A percentile compares a stretch with the other conserved stretches of the same genome.
Evolutionary conservation across 257 asterid genomes (phyloP).

Genomic region (Solanum paucissectum): DNA sequence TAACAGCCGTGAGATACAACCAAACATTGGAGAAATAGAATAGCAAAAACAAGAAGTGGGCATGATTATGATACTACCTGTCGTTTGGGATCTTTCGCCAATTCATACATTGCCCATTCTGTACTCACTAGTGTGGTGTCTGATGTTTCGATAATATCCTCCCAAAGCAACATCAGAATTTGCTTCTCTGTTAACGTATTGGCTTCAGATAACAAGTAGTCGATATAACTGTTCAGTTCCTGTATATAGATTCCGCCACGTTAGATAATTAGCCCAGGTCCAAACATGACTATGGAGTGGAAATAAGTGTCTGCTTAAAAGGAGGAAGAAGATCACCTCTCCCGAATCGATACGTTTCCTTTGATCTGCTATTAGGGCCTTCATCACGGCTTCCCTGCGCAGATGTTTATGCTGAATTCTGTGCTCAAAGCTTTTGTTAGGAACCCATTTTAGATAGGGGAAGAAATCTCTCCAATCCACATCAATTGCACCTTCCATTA

Average conservation of each 20-base stretch:
- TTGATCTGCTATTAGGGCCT: slow-evolving; percentile 48
- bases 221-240: slow-evolving; percentile 56
- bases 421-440: slow-evolving; percentile 48
- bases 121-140: slow-evolving; percentile 64
- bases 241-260: slow-evolving; percentile 11
- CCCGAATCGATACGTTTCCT: slow-evolving; percentile 53
- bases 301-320: not conserved
- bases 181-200: slow-evolving; percentile 51
- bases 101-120: slow-evolving; percentile 94
- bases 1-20: not conserved
- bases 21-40: not conserved
- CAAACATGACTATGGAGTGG: not conserved
- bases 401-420: slow-evolving; percentile 32
- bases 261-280: not conserved
- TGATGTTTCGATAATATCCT: slow-evolving; percentile 72
- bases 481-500: slow-evolving; percentile 84
- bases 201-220: slow-evolving; percentile 52
- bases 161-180: slow-evolving; percentile 66
- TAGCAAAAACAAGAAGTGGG: not conserved
- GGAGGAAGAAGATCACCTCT: slow-evolving; percentile 24
- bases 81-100: slow-evolving; percentile 49
- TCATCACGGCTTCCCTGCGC: slow-evolving; percentile 52
- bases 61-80: slow-evolving; percentile 36
- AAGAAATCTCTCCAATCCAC: slow-evolving; percentile 98
- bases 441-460: slow-evolving; percentile 74